Percentiles rank a stretch among this genome's conserved stretches.
These are phyloP conservation scores for Carex scoparia DNA, from an alignment of 176 grass and related monocot species.

Conservation along the genomic window DNA sequence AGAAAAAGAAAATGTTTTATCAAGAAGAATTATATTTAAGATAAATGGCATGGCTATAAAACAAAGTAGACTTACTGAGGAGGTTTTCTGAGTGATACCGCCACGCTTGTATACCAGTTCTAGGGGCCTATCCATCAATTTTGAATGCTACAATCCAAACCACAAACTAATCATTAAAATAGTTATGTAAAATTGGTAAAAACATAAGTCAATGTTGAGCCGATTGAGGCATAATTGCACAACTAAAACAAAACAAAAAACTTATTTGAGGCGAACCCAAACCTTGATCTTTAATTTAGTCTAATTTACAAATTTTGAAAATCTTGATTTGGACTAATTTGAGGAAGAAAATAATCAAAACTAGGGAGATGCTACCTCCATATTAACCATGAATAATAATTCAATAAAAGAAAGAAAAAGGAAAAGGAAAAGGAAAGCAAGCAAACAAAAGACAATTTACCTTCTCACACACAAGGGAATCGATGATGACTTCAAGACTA, in stretches of 20 bases:
- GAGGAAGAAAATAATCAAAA: not conserved
- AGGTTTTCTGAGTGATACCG: conserved; percentile 74
- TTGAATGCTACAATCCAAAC: conserved; percentile 67
- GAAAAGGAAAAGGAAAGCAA: conserved; percentile 19
- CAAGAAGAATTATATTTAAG: conserved; percentile 19
- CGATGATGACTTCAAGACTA: conserved; percentile 51
- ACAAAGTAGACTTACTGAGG: conserved; percentile 46
- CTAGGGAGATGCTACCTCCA: not conserved
- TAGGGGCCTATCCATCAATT: conserved; percentile 70
- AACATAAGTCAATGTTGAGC: not conserved
- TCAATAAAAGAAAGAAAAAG: not conserved
- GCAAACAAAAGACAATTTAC: conserved; percentile 36
- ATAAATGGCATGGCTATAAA: not conserved
- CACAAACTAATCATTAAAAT: not conserved
- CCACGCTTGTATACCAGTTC: conserved; percentile 87
- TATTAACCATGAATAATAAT: not conserved
- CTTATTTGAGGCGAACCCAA: not conserved
- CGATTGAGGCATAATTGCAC: not conserved
- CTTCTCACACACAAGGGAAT: conserved; percentile 87
- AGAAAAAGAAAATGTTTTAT: conserved; percentile 4
- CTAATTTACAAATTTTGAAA: conserved; percentile 3
- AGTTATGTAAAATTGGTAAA: not conserved
- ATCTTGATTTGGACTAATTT: not conserved
- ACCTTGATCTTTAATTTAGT: not conserved
- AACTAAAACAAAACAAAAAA: not conserved